Percentiles rank a stretch among this genome's conserved stretches.
phyloP scores from a whole-genome alignment of 31 red algal species.

The Asparagopsis taxiformis region DNA sequence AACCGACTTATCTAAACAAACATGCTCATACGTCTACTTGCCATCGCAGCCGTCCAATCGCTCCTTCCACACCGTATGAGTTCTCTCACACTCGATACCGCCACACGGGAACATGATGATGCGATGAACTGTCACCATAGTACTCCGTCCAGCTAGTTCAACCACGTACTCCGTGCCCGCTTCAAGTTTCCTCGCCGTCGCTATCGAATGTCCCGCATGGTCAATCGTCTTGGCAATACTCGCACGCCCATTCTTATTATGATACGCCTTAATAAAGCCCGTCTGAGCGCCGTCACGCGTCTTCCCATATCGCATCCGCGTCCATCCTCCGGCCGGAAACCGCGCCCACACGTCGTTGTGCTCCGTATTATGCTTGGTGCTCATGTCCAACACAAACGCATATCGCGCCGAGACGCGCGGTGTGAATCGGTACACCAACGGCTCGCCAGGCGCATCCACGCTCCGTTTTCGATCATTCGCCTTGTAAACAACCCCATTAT shows the following conservation, averaged over 20 bases:
- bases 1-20: no score
- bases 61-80: background rate
- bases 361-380: constrained; percentile 7
- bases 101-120: constrained; percentile 12
- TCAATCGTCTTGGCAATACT: constrained; percentile 1
- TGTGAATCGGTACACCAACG: constrained; percentile 8
- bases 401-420: background rate
- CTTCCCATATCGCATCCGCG: background rate
- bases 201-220: constrained; percentile 14
- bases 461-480: background rate
- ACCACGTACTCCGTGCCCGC: constrained; percentile 9
- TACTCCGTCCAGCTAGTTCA: constrained; percentile 13
- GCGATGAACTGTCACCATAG: constrained; percentile 6
- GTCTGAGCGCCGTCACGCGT: background rate
- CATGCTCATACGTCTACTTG: no score
- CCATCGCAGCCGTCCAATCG: background rate
- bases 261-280: constrained; percentile 10
- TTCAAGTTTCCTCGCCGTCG: constrained; percentile 2
- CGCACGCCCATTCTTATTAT: constrained; percentile 8
- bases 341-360: constrained; percentile 21
- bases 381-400: constrained; percentile 15
- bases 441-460: background rate
- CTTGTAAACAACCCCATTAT: background rate
- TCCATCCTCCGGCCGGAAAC: background rate
- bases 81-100: background rate